Evolutionary conservation across 108 stramenopile species (phyloP).

Genomic region (Pseudonitzschia pungens): DNA sequence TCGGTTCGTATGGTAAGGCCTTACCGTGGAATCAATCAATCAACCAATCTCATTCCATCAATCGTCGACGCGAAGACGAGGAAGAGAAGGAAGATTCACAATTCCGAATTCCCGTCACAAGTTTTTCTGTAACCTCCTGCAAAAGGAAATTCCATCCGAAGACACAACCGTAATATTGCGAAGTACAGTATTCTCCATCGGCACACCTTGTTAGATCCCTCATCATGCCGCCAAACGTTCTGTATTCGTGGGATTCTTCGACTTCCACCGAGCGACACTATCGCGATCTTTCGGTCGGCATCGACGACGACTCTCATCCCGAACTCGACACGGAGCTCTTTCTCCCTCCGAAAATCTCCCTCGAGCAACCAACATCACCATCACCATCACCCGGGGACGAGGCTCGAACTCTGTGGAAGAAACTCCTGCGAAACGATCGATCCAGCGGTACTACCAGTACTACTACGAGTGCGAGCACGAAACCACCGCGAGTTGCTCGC

Average conservation of each 20-base stretch:
- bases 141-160: not conserved
- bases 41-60: no score
- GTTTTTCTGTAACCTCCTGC: not conserved
- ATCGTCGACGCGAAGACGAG: not conserved
- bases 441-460: not conserved
- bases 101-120: not conserved
- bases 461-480: not conserved
- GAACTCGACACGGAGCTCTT: not conserved
- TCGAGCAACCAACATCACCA: not conserved
- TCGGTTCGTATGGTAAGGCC: no score
- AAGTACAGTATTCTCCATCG: no score
- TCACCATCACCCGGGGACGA: not conserved
- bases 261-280: not conserved
- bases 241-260: not conserved
- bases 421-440: not conserved
- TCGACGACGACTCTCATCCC: not conserved
- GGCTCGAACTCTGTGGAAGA: constrained; percentile 10
- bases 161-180: not conserved
- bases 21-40: no score
- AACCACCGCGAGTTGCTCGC: not conserved
- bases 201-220: not conserved
- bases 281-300: not conserved
- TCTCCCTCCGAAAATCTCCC: not conserved
- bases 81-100: not conserved
- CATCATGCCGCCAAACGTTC: constrained; percentile 18